These are phyloP conservation scores for Lyophyllum semitale DNA, from an alignment of 768 basidiomycete genomes.

Conservation along the genomic window DNA sequence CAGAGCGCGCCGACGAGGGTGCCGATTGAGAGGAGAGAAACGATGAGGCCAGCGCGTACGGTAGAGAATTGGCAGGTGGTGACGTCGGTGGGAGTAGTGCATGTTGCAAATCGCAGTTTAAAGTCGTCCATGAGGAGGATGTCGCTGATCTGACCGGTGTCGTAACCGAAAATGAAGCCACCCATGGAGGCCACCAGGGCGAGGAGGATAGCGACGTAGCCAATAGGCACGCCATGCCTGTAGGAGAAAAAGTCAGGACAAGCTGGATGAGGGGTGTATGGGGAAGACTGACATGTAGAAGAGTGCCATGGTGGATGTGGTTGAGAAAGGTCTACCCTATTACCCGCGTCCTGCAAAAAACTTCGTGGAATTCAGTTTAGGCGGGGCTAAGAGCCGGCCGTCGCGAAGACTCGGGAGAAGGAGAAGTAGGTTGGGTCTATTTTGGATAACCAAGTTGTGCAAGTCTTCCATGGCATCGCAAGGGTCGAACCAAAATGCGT, in stretches of 20 bases:
- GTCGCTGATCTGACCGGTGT: constrained; percentile 79
- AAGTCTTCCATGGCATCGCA: too few relatives aligned
- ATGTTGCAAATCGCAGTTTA: constrained; percentile 59
- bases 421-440: too few relatives aligned
- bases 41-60: constrained; percentile 67
- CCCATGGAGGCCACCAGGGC: constrained; percentile 73
- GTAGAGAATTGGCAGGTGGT: constrained; percentile 53
- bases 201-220: constrained; percentile 62
- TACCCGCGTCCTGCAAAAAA: not conserved
- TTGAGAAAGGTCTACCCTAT: not conserved
- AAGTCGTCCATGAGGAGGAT: constrained; percentile 77
- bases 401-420: too few relatives aligned
- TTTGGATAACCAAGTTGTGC: too few relatives aligned
- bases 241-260: not conserved
- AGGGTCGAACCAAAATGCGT: too few relatives aligned
- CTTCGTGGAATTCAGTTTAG: too few relatives aligned
- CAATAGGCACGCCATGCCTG: constrained; percentile 64
- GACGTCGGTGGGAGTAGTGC: constrained; percentile 37
- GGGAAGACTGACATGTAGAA: constrained; percentile 18
- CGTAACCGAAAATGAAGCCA: constrained; percentile 69
- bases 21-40: constrained; percentile 70
- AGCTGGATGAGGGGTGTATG: not conserved
- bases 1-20: constrained; percentile 62
- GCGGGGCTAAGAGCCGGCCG: too few relatives aligned
- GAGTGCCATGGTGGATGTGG: constrained; percentile 13